These are phyloP conservation scores for Eimeria praecox DNA, from an alignment of 169 alveolate genomes.

Conservation along the genomic window DNA sequence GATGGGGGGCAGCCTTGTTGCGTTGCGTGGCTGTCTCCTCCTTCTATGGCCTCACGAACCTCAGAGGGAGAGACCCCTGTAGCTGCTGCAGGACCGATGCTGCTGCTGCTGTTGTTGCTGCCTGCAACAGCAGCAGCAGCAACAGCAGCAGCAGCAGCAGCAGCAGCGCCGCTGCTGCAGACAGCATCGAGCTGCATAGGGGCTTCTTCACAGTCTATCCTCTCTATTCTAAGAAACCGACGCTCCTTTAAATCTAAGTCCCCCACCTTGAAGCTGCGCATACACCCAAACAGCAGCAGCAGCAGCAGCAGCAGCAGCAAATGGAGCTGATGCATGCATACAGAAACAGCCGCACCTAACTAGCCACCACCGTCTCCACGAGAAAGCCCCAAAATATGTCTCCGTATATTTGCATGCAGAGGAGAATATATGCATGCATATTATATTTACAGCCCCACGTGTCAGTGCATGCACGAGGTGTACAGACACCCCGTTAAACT, in stretches of 20 bases:
- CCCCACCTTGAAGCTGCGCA: slow-evolving; percentile 32
- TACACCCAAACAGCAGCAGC: background rate
- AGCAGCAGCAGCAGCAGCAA: background rate
- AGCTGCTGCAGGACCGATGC: too few species aligned
- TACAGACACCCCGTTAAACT: background rate
- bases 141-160: background rate
- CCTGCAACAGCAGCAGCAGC: background rate
- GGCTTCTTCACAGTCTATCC: background rate
- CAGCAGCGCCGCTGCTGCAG: background rate
- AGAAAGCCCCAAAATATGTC: background rate
- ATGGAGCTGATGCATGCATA: background rate
- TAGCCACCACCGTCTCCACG: background rate
- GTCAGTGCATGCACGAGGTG: background rate
- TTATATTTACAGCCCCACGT: background rate
- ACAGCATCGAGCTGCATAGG: background rate
- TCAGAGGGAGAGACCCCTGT: background rate
- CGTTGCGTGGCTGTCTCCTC: background rate
- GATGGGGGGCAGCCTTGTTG: background rate
- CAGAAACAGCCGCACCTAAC: background rate
- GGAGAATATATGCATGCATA: background rate
- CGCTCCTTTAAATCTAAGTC: background rate
- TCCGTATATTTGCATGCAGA: too few species aligned
- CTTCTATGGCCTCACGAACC: background rate
- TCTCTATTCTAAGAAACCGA: slow-evolving; percentile 22
- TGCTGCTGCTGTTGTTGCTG: too few species aligned